Base-by-base conservation (phyloP, 371 early-diverging fungal species). In the Apophysomyces sp. region DNA sequence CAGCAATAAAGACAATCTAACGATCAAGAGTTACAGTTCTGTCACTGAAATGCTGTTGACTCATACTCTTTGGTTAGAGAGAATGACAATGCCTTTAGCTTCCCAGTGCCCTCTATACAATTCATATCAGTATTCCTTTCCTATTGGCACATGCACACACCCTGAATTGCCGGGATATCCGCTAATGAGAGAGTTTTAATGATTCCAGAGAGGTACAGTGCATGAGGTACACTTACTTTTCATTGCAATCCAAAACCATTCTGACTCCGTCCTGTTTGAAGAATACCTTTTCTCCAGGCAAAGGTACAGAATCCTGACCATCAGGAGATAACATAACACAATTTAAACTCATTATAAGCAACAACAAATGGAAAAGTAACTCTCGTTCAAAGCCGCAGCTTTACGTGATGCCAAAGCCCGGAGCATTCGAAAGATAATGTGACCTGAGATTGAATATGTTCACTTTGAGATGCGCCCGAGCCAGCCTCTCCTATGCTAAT, bases 41-140 rank as follows among this genome's bases (percentile, higher is more conserved):
- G 28, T 24, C 44, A 29, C n/a, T 13, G 11, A 40, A 16, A 8
- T 36, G n/a, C 37, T 29, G 49, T 15, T n/a, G 1, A 29, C 3
- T 24, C 53, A 61, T 72, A 81, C 81, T 37, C 82, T 70, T 68
- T 80, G 80, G 60, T 80, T 84, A 27, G 84, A 76, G 21, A 82
- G 40, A 40, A 57, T 68, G 9, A 73, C 67, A 18, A 54, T 69
- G 18, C 82, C 81, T 36, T 67, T 69, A 11, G 67, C 68, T 58
- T 77, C 72, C 60, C 63, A 74, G 57, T 63, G 62, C 1, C 65
- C 64, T 16, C 73, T 68, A 60, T 28, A 26, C 12, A 37, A 52
- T 52, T 15, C 44, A 28, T 2, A 0, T 15, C 41, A 32, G 27
- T 18, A 16, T 18, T 4, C 11, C 15, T 11, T 37, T 37, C 15